These are phyloP conservation scores for Fonsecaea nubica DNA, from an alignment of 2,329 filamentous ascomycete genomes.

Conservation along the genomic window DNA sequence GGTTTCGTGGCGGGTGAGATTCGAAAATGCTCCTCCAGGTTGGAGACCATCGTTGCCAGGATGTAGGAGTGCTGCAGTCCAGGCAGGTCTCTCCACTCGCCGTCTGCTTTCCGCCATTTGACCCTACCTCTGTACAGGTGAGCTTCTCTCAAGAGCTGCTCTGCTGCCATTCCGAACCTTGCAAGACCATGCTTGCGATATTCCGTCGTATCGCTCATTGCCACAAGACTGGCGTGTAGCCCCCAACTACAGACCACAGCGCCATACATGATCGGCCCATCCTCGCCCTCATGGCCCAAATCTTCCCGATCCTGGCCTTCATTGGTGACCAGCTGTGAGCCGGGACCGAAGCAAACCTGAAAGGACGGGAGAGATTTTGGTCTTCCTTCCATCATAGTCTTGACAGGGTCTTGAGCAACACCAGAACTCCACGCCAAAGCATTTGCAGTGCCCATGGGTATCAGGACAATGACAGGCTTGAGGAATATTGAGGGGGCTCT, in stretches of 20 bases:
- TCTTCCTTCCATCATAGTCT: constrained; percentile 62
- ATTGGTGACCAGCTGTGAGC: constrained; percentile 55
- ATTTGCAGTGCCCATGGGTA: constrained; percentile 61
- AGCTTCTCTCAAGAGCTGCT: constrained; percentile 60
- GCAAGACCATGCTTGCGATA: constrained; percentile 78
- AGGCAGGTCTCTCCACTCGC: constrained; percentile 38
- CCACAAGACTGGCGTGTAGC: constrained; percentile 85
- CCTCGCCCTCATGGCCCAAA: constrained; percentile 23
- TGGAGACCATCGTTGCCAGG: constrained; percentile 76
- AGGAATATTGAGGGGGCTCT: constrained; percentile 41
- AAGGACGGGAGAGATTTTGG: constrained; percentile 67
- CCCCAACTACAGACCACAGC: constrained; percentile 90
- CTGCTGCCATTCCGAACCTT: constrained; percentile 84
- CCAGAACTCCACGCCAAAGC: constrained; percentile 45
- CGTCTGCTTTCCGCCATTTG: constrained; percentile 31
- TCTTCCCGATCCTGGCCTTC: constrained; percentile 53
- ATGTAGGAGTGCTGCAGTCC: constrained; percentile 72
- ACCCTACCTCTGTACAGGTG: constrained; percentile 61
- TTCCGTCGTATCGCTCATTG: constrained; percentile 83
- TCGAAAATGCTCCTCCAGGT: constrained; percentile 79
- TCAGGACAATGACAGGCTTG: constrained; percentile 63
- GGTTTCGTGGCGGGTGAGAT: constrained; percentile 77
- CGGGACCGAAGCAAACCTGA: constrained; percentile 62
- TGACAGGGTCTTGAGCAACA: constrained; percentile 37
- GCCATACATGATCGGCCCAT: constrained; percentile 59